These are phyloP conservation scores for Colletotrichum gigasporum DNA, from an alignment of 2,329 filamentous ascomycete species.

Conservation along the genomic window DNA sequence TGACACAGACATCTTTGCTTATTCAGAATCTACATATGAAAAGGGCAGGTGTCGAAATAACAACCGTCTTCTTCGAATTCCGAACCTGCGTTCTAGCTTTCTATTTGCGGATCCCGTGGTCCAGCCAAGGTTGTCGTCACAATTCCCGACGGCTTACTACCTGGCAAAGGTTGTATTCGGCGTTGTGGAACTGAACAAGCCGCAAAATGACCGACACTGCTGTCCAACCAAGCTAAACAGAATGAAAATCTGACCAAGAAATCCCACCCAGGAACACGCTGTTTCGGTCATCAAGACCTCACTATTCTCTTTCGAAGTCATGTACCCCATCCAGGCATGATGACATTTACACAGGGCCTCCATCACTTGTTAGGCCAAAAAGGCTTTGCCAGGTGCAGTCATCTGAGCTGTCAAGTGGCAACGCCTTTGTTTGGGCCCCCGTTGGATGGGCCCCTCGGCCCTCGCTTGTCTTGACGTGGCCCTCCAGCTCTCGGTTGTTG, in stretches of 20 bases:
- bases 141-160: not conserved
- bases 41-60: no score
- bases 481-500: not conserved
- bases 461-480: slow-evolving; percentile 2
- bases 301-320: not conserved
- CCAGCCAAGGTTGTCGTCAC: not conserved
- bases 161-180: no score
- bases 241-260: not conserved
- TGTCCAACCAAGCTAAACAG: not conserved
- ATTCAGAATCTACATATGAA: no score
- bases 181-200: not conserved
- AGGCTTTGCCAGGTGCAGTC: not conserved
- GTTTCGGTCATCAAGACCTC: not conserved
- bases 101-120: not conserved
- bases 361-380: not conserved
- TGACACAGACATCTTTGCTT: no score
- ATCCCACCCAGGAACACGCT: not conserved
- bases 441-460: not conserved
- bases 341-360: not conserved
- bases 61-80: no score
- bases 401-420: slow-evolving; percentile 3
- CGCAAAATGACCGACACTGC: not conserved
- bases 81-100: no score
- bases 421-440: slow-evolving; percentile 11
- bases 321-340: not conserved